Conservation (phyloP, 805 yeast species). For the Kluyveromyces siamensis region DNA sequence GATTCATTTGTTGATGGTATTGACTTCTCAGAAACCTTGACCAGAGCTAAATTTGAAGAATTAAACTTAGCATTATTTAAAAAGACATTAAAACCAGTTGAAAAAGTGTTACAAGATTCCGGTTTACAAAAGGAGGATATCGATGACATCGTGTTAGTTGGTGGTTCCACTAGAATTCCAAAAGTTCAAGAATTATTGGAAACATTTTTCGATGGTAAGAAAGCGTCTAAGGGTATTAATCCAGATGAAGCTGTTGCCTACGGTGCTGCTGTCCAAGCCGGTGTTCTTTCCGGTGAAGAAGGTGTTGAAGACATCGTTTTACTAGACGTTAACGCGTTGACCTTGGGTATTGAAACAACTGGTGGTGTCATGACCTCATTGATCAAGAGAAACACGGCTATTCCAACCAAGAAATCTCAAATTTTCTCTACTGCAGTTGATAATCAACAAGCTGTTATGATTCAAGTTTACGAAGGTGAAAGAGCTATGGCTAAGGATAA, state of each 20-base stretch:
- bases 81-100: slow-evolving; percentile 92
- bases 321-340: slow-evolving; percentile 88
- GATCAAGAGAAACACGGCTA: slow-evolving; percentile 90
- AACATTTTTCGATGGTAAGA: slow-evolving; percentile 86
- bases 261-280: slow-evolving; percentile 99
- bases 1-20: slow-evolving; percentile 92
- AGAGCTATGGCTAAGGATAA: slow-evolving; percentile 91
- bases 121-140: slow-evolving; percentile 79
- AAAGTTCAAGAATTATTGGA: slow-evolving; percentile 92
- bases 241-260: slow-evolving; percentile 99
- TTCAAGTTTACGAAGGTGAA: slow-evolving; percentile 94
- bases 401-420: slow-evolving; percentile 92
- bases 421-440: slow-evolving; percentile 94
- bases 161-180: slow-evolving; percentile 99
- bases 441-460: slow-evolving; percentile 91
- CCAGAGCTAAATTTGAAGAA: slow-evolving; percentile 98
- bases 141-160: slow-evolving; percentile 93
- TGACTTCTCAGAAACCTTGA: slow-evolving; percentile 89
- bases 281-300: slow-evolving; percentile 92
- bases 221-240: slow-evolving; percentile 93
- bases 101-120: slow-evolving; percentile 89
- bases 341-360: slow-evolving; percentile 92
- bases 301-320: slow-evolving; percentile 85
- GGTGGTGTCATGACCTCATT: slow-evolving; percentile 97
- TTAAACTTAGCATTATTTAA: slow-evolving; percentile 86